A percentile compares a stretch with the other conserved stretches of the same genome.
These are phyloP conservation scores for Talaromyces wortmannii DNA, from an alignment of 495 filamentous ascomycete species.

Conservation along the genomic window DNA sequence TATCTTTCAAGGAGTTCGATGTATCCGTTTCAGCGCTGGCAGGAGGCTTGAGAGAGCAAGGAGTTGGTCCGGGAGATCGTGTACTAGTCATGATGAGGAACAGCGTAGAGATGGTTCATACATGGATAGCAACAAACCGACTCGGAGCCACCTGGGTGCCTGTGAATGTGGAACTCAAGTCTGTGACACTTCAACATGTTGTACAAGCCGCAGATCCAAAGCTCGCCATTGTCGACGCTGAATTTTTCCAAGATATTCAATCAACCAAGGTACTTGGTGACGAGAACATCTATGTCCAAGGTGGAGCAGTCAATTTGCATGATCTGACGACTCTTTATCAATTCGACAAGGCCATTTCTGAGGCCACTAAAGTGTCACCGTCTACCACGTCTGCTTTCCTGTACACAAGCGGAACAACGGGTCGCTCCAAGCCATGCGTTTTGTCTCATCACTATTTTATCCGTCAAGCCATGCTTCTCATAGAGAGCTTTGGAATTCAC, in stretches of 20 bases:
- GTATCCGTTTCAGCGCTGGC: conserved; percentile 1
- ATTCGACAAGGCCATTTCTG: background rate
- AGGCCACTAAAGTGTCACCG: conserved; percentile 1
- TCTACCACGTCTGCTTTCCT: conserved; percentile 3
- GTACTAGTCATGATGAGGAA: conserved; percentile 2
- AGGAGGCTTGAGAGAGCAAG: background rate
- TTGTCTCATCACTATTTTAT: conserved; percentile 3
- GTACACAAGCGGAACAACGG: conserved; percentile 3
- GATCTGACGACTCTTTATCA: background rate
- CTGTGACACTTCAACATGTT: conserved; percentile 1
- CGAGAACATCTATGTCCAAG: conserved; percentile 1
- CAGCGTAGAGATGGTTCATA: conserved; percentile 3
- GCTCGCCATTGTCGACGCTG: conserved; percentile 2
- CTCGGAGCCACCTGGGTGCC: conserved; percentile 1
- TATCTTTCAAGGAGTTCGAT: conserved; percentile 2
- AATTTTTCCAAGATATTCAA: conserved; percentile 2
- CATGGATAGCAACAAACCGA: conserved; percentile 1
- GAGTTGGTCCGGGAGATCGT: background rate
- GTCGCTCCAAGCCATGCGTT: conserved; percentile 2
- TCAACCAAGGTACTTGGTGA: background rate
- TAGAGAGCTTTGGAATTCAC: conserved; percentile 3
- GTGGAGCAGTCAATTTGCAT: background rate
- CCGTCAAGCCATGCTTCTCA: conserved; percentile 1
- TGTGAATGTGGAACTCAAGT: conserved; percentile 3
- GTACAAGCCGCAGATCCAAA: conserved; percentile 1